Base-by-base conservation (phyloP, 2,329 filamentous ascomycete genomes). In the Fusarium sororula region DNA sequence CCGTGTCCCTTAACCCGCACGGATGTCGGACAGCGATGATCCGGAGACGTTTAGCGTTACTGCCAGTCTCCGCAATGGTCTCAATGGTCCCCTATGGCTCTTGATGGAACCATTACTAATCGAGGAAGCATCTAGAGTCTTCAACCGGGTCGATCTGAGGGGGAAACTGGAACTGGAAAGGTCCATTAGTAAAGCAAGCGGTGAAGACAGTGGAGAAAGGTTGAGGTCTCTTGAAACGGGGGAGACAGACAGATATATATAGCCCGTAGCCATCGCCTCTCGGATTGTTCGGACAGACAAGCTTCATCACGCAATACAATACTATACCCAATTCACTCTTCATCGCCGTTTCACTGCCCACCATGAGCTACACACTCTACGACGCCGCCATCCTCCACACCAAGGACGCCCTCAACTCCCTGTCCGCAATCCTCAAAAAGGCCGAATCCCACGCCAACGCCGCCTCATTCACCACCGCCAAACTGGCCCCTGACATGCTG, bases 401-500 rank as follows among this genome's bases (percentile, higher is more conserved):
- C 70, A 77, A 72, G 75, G 79, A 79, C 41, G 73, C 75, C 70
- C 72, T 85, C 47, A 75, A 76, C 58, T 72, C 80, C 37, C 78
- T 85, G 63, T 64, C 77, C 35, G 55, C 35, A 61, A 76, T 86
- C 72, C 78, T 86, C 65, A 78, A 79, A 38, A 82, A 83, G 78
- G 82, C 78, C 59, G 81, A 82, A 62, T 66, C 75, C 5, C 78
- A 79, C 41, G 74, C 83, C 72, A 78, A 78, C 30, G 77, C 79
- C 38, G 78, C 79, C 53, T 76, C 74, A 18, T 70, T 85, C 60
- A 66, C 81, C 58, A 64, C 76, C 8, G 79, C 81, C 38, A 80
- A 79, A 44, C 77, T 87, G 39, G 60, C 75, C 70, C 76, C 80
- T 6, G 84, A 86, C 80, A 87, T 87, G 85, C 80, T 82, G 14